Evolutionary conservation across 352 stramenopile species (phyloP), one percentile per base, ranked within the genome.

Genomic region (Phytopythium helicoides): DNA sequence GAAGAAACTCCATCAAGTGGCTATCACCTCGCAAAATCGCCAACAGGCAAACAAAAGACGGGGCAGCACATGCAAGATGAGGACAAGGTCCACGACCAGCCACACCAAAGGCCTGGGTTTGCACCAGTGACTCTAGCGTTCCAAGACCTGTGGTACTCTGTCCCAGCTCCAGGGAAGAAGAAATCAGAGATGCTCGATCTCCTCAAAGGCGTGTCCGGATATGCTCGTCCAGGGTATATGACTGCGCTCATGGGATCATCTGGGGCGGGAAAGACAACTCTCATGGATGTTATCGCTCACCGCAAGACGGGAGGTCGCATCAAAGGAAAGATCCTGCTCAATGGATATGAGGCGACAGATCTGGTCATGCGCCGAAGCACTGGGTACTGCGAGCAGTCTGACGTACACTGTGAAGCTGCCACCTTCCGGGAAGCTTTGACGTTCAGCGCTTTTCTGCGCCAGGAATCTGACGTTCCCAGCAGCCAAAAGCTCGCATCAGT

Each of bases 391-490:
- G 64, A 70, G 23, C 64, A 73, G 74, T 92, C 50, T 77, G 64
- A 73, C 51, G 51, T 73, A 8, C 64, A 73, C 21, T 73, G 56
- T 15, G 60, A 73, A 39, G 60, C 89, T 1, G 69, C 84, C 12
- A 98, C 91, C 1, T 90, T 94, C 21, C 73, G 88, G 12, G 92
- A 98, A 58, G 82, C 88, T 6, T 80, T 98, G 33, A 64, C 68
- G 3, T 98, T 98, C 56, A 94, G 79, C 54, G 89, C 93, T 6
- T 86, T 86, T 46, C 58, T 98, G 41, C 71, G 89, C 35, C 71
- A 83, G 25, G 48, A 51, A n/a, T 53, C 53, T 22, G 55, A 73
- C 26, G 62, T 83, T 14, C 56, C 73, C 7, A 42, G 63, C 41
- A 62, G 49, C 22, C 47, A 67, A 2, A 83, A 83, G 50, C 37